phyloP scores from a whole-genome alignment of 257 asterid species.

The Salvia rosmarinus region DNA sequence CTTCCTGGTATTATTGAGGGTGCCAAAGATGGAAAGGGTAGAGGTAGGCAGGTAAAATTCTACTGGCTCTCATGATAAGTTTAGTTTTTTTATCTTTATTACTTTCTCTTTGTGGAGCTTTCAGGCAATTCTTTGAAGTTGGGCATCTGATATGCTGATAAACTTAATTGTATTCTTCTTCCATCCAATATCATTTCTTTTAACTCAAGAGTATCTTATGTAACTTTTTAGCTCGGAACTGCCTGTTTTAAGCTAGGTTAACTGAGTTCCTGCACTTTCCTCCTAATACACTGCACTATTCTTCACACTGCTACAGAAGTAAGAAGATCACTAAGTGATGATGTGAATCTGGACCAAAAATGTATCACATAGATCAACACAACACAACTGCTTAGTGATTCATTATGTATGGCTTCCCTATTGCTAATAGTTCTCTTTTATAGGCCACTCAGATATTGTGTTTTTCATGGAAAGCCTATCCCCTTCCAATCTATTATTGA shows the following conservation, averaged over 20 bases:
- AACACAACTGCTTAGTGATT: not conserved
- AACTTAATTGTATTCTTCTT: not conserved
- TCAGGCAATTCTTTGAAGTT: not conserved
- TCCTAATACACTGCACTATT: not conserved
- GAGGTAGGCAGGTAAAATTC: slow-evolving; percentile 95
- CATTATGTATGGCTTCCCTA: not conserved
- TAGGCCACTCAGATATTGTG: not conserved
- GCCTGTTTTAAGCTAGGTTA: not conserved
- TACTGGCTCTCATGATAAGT: not conserved
- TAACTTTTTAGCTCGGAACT: not conserved
- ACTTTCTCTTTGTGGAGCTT: not conserved
- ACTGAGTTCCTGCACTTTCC: not conserved
- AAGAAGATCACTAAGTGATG: not conserved
- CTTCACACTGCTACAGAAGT: not conserved
- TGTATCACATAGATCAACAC: not conserved
- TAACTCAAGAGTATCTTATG: not conserved
- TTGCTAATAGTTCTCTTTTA: not conserved
- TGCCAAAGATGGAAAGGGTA: slow-evolving; percentile 99
- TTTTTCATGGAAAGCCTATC: not conserved
- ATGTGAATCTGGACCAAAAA: not conserved
- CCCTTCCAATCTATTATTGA: not conserved
- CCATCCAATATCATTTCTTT: not conserved
- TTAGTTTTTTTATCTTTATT: not conserved
- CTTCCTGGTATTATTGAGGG: slow-evolving; percentile 99
- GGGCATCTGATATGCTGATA: not conserved